Base-by-base conservation (phyloP, 2,329 filamentous ascomycete species). In the Ascochyta rabiei region DNA sequence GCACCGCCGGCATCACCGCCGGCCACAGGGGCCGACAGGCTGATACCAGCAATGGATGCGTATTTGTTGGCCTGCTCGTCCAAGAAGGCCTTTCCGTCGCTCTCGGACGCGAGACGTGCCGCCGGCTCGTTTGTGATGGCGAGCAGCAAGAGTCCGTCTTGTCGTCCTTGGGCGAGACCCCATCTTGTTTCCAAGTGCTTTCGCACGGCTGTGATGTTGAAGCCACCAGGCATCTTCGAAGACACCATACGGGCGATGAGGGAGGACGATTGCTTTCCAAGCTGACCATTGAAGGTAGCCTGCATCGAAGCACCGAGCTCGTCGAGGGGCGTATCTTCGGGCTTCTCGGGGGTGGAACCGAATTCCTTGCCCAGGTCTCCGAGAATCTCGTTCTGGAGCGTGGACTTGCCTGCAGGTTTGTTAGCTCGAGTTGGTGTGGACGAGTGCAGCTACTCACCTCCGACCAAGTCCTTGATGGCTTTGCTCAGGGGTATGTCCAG, bases 181-280 rank as follows among this genome's bases (percentile, higher is more conserved):
- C 93, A 99, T 76, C 91, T 86, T 15, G 90, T 91, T 80, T 97
- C 93, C 39, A 99, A 81, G 73, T 99, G 96, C 79, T 99, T 99
- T 70, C 95, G 86, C 41, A 96, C 91, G 12, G 91, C 84, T 71
- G 93, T 98, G 76, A 98, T 98, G 76, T 98, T 99, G 86, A 99
- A 99, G 59, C 95, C 95, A 80, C 93, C 95, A 42, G 95, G 95
- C 95, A 99, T 99, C 81, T 99, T 99, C 26, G 95, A 97, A 2
- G 95, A 98, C 38, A 99, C 95, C 74, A 99, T 82, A 66, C 95
- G 89, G 44, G 95, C 95, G 75, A 99, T 89, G 53, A 99, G 85
- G 2, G 93, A 96, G 48, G 90, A 89, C 0, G 95, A 96, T 68
- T 97, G 93, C 80, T 99, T 99, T 76, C 95, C 95, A 58, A 99